These are phyloP conservation scores for Podila horticola DNA, from an alignment of 192 early-diverging fungal genomes.

Conservation along the genomic window DNA sequence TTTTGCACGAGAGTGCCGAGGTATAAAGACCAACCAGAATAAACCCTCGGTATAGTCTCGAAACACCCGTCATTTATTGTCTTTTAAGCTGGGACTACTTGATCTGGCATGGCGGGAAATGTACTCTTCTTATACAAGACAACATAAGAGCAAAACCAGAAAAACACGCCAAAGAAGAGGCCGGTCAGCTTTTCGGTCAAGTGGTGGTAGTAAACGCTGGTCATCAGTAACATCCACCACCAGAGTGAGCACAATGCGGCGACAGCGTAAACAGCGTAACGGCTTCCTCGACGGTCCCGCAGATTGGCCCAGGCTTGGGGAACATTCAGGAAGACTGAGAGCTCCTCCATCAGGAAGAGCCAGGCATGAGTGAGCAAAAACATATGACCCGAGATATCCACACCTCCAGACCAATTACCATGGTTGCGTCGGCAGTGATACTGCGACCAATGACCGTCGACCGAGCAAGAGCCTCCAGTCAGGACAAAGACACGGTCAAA, in stretches of 20 bases:
- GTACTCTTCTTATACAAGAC: slow-evolving; percentile 21
- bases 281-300: slow-evolving; percentile 6
- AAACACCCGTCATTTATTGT: neutral
- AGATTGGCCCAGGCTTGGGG: slow-evolving; percentile 16
- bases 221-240: slow-evolving; percentile 81
- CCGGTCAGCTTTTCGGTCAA: slow-evolving; percentile 76
- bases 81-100: slow-evolving; percentile 13
- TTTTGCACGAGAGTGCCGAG: slow-evolving; percentile 77
- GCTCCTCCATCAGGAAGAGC: slow-evolving; percentile 77
- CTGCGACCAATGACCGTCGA: slow-evolving; percentile 31
- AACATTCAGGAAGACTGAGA: slow-evolving; percentile 53
- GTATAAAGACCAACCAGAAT: neutral
- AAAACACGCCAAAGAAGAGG: slow-evolving; percentile 70
- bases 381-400: slow-evolving; percentile 92
- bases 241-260: slow-evolving; percentile 68
- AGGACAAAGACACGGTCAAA: slow-evolving; percentile 80
- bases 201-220: slow-evolving; percentile 84
- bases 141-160: slow-evolving; percentile 70
- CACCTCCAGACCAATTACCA: slow-evolving; percentile 79
- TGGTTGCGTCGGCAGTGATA: slow-evolving; percentile 56
- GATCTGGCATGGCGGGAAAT: slow-evolving; percentile 46
- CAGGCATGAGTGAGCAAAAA: slow-evolving; percentile 82
- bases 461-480: slow-evolving; percentile 75
- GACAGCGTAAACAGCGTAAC: slow-evolving; percentile 50
- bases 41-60: neutral